These are phyloP conservation scores for Pyrrhoderma lamaoense DNA, from an alignment of 1,284 basidiomycete genomes.

Conservation along the genomic window DNA sequence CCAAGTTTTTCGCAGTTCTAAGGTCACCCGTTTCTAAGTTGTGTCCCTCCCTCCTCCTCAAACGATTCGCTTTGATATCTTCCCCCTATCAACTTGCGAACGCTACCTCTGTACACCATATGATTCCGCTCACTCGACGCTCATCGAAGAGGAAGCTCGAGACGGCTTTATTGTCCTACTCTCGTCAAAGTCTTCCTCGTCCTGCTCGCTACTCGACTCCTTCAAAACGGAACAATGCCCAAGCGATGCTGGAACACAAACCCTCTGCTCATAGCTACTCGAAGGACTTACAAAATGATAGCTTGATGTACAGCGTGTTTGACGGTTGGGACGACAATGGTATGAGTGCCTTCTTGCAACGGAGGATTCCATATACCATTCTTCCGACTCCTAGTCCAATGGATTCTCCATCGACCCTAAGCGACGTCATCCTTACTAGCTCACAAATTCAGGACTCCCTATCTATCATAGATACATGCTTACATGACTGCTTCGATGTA, in stretches of 20 bases:
- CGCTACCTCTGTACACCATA: background rate
- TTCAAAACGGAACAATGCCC: slow-evolving; percentile 44
- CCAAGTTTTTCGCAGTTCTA: slow-evolving; percentile 3
- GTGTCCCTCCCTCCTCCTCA: no score
- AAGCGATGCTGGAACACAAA: slow-evolving; percentile 38
- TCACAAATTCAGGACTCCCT: slow-evolving; percentile 59
- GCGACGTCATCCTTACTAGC: slow-evolving; percentile 57
- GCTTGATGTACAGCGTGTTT: slow-evolving; percentile 10
- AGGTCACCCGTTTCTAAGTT: background rate
- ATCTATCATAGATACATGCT: slow-evolving; percentile 72
- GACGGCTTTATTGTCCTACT: slow-evolving; percentile 55
- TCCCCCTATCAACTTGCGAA: no score
- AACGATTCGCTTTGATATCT: no score
- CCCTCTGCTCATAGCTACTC: slow-evolving; percentile 32
- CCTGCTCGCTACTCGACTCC: slow-evolving; percentile 60
- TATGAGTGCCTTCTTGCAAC: slow-evolving; percentile 43
- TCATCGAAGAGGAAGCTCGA: slow-evolving; percentile 38
- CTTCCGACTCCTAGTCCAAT: slow-evolving; percentile 56
- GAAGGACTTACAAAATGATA: slow-evolving; percentile 18
- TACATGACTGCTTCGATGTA: slow-evolving; percentile 66
- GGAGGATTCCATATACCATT: slow-evolving; percentile 43
- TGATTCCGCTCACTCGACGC: slow-evolving; percentile 35
- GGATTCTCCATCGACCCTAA: slow-evolving; percentile 31
- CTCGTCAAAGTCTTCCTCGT: slow-evolving; percentile 58
- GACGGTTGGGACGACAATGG: slow-evolving; percentile 20